Evolutionary conservation across 805 yeast species (phyloP).

Genomic region (Nakazawaea populi): DNA sequence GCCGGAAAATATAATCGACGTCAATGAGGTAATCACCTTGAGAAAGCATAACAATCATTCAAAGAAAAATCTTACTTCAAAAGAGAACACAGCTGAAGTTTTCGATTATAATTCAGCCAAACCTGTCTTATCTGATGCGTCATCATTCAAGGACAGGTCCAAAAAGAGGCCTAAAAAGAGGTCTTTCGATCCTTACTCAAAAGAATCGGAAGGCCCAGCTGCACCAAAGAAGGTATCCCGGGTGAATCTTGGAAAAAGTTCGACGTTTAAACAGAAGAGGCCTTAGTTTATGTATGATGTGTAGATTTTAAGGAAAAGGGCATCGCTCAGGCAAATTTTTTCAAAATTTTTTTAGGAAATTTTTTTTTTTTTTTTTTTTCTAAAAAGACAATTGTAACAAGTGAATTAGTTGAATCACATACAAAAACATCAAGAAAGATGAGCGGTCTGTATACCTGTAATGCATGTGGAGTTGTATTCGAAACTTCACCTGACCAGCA

Average conservation of each 20-base stretch:
- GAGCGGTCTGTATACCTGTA: slow-evolving; percentile 30
- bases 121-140: slow-evolving; percentile 15
- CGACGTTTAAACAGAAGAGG: slow-evolving; percentile 23
- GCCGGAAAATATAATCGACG: slow-evolving; percentile 19
- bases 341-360: background rate
- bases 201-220: slow-evolving; percentile 43
- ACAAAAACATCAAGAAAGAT: no score
- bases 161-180: slow-evolving; percentile 8
- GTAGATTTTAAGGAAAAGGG: background rate
- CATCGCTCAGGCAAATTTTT: slow-evolving; percentile 6
- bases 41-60: slow-evolving; percentile 20
- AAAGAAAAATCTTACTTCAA: slow-evolving; percentile 17
- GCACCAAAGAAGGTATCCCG: slow-evolving; percentile 37
- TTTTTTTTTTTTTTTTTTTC: background rate
- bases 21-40: slow-evolving; percentile 25
- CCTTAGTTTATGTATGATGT: background rate
- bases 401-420: no score
- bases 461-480: slow-evolving; percentile 37
- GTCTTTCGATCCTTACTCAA: slow-evolving; percentile 12
- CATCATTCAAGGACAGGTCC: background rate
- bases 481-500: slow-evolving; percentile 36
- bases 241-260: slow-evolving; percentile 29
- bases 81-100: slow-evolving; percentile 19
- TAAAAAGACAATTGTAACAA: background rate
- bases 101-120: slow-evolving; percentile 15